Evolutionary conservation across 768 basidiomycete species (phyloP).

Genomic region (Boletus barrowsii): DNA sequence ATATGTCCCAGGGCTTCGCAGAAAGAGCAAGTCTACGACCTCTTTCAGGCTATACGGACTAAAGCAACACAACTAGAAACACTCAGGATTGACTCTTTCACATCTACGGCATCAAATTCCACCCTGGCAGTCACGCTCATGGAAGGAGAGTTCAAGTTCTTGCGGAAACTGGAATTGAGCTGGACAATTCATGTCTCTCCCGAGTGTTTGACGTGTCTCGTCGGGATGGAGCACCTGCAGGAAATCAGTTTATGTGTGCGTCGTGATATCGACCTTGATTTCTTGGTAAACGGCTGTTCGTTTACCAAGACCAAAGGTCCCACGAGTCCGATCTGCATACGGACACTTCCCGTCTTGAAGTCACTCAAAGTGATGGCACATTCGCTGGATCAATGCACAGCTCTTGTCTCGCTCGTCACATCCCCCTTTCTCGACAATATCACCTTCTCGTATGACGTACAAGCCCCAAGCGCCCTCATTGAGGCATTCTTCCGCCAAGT

Average conservation of each 20-base stretch:
- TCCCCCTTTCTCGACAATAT: constrained; percentile 23
- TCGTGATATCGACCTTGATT: constrained; percentile 15
- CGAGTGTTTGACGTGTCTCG: constrained; percentile 21
- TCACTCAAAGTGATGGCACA: constrained; percentile 23
- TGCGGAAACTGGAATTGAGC: constrained; percentile 26
- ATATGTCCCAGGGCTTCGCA: constrained; percentile 22
- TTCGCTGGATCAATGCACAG: constrained; percentile 29
- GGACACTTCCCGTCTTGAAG: constrained; percentile 22
- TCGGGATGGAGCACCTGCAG: constrained; percentile 20
- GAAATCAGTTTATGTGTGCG: constrained; percentile 23
- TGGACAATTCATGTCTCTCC: constrained; percentile 23
- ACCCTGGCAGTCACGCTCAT: constrained; percentile 16
- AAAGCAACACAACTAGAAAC: constrained; percentile 19
- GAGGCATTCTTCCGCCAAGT: constrained; percentile 25
- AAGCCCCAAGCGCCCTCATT: constrained; percentile 21
- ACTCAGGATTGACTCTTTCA: constrained; percentile 24
- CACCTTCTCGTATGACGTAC: constrained; percentile 26
- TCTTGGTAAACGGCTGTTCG: constrained; percentile 10
- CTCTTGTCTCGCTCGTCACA: constrained; percentile 22
- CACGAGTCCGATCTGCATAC: background rate
- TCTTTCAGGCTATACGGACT: constrained; percentile 23
- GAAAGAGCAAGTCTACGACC: constrained; percentile 15
- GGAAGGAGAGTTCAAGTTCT: constrained; percentile 14
- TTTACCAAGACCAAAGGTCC: background rate
- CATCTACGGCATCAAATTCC: constrained; percentile 7